Evolutionary conservation across 2,329 filamentous ascomycete species (phyloP).

Genomic region (Capronia epimyces): DNA sequence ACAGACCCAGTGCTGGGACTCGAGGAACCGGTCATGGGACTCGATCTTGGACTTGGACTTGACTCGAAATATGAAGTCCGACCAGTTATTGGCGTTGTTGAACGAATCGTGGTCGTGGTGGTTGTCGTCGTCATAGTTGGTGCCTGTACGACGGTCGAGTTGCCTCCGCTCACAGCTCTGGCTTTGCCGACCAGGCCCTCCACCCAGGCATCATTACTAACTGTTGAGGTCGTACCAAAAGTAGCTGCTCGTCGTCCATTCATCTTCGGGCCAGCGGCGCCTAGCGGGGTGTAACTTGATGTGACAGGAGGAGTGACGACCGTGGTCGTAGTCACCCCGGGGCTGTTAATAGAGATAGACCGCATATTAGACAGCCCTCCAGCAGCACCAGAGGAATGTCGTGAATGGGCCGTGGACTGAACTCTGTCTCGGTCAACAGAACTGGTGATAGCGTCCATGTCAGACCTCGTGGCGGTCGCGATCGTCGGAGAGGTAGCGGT

Average conservation of each 20-base stretch:
- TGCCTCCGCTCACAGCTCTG: conserved; percentile 29
- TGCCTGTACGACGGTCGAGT: conserved; percentile 10
- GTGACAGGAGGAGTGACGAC: conserved; percentile 19
- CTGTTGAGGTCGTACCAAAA: conserved; percentile 35
- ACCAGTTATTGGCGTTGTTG: conserved; percentile 12
- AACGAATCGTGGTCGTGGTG: conserved; percentile 10
- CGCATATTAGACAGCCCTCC: conserved; percentile 1
- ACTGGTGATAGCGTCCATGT: conserved; percentile 1
- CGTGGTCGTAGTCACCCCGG: conserved; percentile 20
- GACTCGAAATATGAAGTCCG: conserved; percentile 10
- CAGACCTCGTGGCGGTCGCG: conserved; percentile 8
- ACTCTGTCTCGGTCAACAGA: neutral
- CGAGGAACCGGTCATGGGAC: conserved; percentile 12
- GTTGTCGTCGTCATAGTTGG: conserved; percentile 23
- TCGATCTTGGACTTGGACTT: conserved; percentile 12
- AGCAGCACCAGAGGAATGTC: neutral
- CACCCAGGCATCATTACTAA: conserved; percentile 45
- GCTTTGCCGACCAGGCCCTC: conserved; percentile 44
- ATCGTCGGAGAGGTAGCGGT: conserved; percentile 12
- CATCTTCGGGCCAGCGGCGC: conserved; percentile 43
- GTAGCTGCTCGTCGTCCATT: conserved; percentile 38
- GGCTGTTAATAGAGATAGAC: conserved; percentile 5
- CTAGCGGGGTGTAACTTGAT: conserved; percentile 37
- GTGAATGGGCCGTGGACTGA: neutral
- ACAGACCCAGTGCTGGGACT: conserved; percentile 14